A percentile compares a stretch with the other conserved stretches of the same genome.
These are phyloP conservation scores for Kockiozyma suomiensis DNA, from an alignment of 805 yeast genomes.

Conservation along the genomic window DNA sequence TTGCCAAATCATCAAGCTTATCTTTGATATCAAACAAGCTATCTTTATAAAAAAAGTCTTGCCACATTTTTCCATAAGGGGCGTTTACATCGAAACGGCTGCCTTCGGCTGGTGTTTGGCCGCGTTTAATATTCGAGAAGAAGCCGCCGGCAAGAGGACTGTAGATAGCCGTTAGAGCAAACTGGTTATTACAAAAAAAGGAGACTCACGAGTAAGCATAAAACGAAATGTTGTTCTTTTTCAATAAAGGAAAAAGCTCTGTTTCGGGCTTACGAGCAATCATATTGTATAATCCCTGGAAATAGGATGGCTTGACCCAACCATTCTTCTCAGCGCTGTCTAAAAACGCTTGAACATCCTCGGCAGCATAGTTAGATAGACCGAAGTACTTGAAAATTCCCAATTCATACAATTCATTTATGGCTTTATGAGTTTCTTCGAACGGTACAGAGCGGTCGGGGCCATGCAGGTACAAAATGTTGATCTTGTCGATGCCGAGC, in stretches of 20 bases:
- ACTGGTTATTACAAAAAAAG: not conserved
- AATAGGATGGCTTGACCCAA: slow-evolving; percentile 10
- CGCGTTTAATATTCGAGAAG: slow-evolving; percentile 13
- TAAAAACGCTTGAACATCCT: slow-evolving; percentile 32
- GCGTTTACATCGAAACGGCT: slow-evolving; percentile 17
- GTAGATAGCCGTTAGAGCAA: slow-evolving; percentile 1
- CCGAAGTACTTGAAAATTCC: slow-evolving; percentile 38
- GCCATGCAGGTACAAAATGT: slow-evolving; percentile 15
- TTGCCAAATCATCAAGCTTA: slow-evolving; percentile 1
- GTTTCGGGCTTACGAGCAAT: slow-evolving; percentile 6
- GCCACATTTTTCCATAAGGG: not conserved
- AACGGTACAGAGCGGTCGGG: slow-evolving; percentile 37
- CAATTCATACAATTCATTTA: slow-evolving; percentile 34
- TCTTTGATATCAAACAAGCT: slow-evolving; percentile 9
- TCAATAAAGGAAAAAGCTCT: slow-evolving; percentile 32
- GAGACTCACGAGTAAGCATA: slow-evolving; percentile 37
- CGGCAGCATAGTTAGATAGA: slow-evolving; percentile 36
- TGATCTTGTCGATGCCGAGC: slow-evolving; percentile 5
- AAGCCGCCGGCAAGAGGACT: slow-evolving; percentile 17
- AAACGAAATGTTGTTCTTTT: slow-evolving; percentile 33
- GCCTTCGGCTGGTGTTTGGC: not conserved
- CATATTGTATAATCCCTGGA: slow-evolving; percentile 14
- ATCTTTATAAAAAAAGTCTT: slow-evolving; percentile 4
- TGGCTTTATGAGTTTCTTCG: slow-evolving; percentile 37
- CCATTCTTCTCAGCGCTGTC: slow-evolving; percentile 6